Conservation (phyloP, 2,329 filamentous ascomycete species). For the Aspergillus persii region DNA sequence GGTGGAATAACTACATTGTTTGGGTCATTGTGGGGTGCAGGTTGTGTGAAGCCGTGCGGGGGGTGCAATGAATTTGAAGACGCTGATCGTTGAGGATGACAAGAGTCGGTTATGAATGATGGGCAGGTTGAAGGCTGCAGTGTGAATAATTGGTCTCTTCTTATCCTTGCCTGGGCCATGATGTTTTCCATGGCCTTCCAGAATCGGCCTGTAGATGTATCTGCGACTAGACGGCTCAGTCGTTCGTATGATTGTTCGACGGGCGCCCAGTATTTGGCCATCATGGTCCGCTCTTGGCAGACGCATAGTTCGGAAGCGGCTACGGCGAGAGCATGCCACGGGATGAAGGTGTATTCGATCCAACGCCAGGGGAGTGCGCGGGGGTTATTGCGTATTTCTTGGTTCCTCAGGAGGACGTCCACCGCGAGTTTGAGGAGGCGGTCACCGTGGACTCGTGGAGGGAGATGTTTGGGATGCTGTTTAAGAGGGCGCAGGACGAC, state of each 20-base stretch:
- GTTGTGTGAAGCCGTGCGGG: too few species aligned
- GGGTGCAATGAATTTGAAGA: background rate
- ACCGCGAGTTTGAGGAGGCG: slow-evolving; percentile 26
- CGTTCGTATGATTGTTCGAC: slow-evolving; percentile 24
- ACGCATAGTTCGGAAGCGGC: slow-evolving; percentile 32
- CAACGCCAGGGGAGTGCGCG: slow-evolving; percentile 24
- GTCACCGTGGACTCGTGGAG: slow-evolving; percentile 23
- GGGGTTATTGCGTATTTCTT: slow-evolving; percentile 22
- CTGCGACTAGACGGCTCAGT: slow-evolving; percentile 24
- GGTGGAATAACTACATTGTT: background rate
- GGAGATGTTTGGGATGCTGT: slow-evolving; percentile 21
- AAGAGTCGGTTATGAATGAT: slow-evolving; percentile 2
- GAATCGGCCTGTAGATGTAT: slow-evolving; percentile 28
- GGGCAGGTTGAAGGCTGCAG: background rate
- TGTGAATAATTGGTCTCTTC: slow-evolving; percentile 8
- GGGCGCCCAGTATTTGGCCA: slow-evolving; percentile 25
- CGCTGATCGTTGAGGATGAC: background rate
- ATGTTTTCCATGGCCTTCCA: slow-evolving; percentile 32
- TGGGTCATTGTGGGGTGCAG: background rate
- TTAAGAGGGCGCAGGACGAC: slow-evolving; percentile 28
- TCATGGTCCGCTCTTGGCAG: slow-evolving; percentile 23
- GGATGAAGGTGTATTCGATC: slow-evolving; percentile 29
- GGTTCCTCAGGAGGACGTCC: slow-evolving; percentile 21
- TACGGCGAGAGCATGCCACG: slow-evolving; percentile 34
- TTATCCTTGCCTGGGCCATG: slow-evolving; percentile 25